Conservation (phyloP, 768 basidiomycete genomes). For the Rhizopogon salebrosus region DNA sequence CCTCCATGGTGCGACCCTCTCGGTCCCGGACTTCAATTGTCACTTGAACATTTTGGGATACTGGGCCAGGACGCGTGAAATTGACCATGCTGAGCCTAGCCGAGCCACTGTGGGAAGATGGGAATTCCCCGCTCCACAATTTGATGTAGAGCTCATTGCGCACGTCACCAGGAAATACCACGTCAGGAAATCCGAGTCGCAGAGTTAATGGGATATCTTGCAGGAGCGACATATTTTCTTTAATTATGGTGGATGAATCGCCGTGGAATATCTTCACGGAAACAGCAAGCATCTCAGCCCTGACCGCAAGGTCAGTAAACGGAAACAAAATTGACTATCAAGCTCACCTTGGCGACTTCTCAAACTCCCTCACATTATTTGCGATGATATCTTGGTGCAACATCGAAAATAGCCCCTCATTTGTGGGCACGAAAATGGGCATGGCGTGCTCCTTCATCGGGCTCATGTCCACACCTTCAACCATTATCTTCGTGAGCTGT, state of each 20-base stretch:
- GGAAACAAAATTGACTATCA: not conserved
- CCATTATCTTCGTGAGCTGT: constrained; percentile 62
- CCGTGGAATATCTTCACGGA: constrained; percentile 86
- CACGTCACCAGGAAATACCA: constrained; percentile 88
- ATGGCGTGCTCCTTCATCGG: constrained; percentile 73
- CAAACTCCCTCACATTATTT: constrained; percentile 70
- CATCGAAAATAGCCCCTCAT: constrained; percentile 85
- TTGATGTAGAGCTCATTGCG: constrained; percentile 96
- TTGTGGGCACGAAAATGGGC: constrained; percentile 81
- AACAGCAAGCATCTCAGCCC: constrained; percentile 84
- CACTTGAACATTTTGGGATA: constrained; percentile 69
- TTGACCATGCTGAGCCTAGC: constrained; percentile 53
- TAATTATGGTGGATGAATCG: constrained; percentile 65
- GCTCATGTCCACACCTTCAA: constrained; percentile 59
- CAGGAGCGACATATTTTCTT: constrained; percentile 80
- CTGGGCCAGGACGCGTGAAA: constrained; percentile 54
- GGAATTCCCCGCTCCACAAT: constrained; percentile 91
- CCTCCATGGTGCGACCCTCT: constrained; percentile 63
- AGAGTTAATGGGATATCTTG: constrained; percentile 78
- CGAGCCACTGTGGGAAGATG: constrained; percentile 44
- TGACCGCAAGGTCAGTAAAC: constrained; percentile 23
- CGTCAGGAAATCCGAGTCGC: constrained; percentile 92
- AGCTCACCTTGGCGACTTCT: constrained; percentile 72
- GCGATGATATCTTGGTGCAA: constrained; percentile 94
- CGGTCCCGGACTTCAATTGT: constrained; percentile 80